A percentile compares a stretch with the other conserved stretches of the same genome.
Evolutionary conservation across 129 eudicot genomes (phyloP).

Genomic region (Tanacetum coccineum): DNA sequence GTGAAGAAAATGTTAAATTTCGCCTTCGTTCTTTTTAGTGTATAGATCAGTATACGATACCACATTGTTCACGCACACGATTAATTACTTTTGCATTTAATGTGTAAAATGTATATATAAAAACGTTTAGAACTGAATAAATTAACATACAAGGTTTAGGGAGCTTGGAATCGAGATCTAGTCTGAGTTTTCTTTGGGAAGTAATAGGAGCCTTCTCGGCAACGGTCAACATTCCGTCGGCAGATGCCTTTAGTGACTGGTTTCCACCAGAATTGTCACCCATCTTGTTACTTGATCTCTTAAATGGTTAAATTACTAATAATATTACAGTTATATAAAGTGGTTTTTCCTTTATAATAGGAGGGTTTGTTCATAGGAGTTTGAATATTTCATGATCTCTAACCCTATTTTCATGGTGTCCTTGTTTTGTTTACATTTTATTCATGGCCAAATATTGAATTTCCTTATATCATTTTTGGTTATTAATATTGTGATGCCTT

Average conservation of each 20-base stretch:
- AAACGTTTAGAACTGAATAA: not conserved
- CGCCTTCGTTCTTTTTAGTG: too few species aligned
- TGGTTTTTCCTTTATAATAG: slow-evolving; percentile 24
- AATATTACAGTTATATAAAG: slow-evolving; percentile 21
- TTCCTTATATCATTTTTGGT: too few species aligned
- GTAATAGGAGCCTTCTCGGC: slow-evolving; percentile 54
- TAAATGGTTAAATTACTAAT: slow-evolving; percentile 2
- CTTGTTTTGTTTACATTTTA: not conserved
- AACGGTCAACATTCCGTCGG: slow-evolving; percentile 41
- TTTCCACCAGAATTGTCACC: slow-evolving; percentile 41
- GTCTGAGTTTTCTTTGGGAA: slow-evolving; percentile 31
- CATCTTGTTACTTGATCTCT: slow-evolving; percentile 16
- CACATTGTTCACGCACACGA: too few species aligned
- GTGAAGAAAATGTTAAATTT: too few species aligned
- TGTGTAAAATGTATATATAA: too few species aligned
- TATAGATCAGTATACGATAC: too few species aligned
- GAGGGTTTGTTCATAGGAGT: slow-evolving; percentile 23
- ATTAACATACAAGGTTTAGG: slow-evolving; percentile 42
- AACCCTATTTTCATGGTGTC: slow-evolving; percentile 27
- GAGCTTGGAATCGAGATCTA: slow-evolving; percentile 47
- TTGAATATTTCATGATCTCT: slow-evolving; percentile 27
- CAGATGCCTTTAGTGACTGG: slow-evolving; percentile 26
- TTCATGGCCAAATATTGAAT: slow-evolving; percentile 1
- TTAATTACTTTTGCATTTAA: too few species aligned
- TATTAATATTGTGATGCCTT: too few species aligned